These are phyloP conservation scores for Phytophthora vignae DNA, from an alignment of 352 stramenopile species.

Conservation along the genomic window DNA sequence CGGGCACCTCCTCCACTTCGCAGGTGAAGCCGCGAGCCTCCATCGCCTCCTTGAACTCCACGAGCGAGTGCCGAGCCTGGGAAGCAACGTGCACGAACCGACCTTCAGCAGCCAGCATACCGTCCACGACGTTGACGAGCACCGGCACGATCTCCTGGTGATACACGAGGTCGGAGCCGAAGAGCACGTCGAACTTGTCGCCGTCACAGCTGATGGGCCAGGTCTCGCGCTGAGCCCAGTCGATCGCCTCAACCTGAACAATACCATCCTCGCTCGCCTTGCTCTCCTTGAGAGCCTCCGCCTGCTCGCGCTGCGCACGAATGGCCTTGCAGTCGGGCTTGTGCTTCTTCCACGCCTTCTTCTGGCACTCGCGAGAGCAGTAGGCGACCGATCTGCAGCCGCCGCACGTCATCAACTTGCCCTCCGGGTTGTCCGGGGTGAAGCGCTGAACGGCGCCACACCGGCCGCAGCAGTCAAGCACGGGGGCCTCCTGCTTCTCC, in stretches of 20 bases:
- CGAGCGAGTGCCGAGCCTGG: constrained; percentile 79
- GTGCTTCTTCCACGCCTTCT: constrained; percentile 88
- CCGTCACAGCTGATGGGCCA: constrained; percentile 58
- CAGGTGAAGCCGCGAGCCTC: constrained; percentile 72
- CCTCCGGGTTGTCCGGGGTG: constrained; percentile 83
- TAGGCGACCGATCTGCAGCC: constrained; percentile 80
- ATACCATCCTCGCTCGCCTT: constrained; percentile 22
- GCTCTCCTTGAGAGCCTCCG: constrained; percentile 26
- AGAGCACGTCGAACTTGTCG: constrained; percentile 72
- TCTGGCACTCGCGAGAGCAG: constrained; percentile 88
- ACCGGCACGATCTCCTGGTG: constrained; percentile 84
- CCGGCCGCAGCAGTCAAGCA: constrained; percentile 62
- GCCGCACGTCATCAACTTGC: constrained; percentile 87
- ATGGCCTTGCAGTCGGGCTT: constrained; percentile 84
- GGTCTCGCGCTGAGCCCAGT: constrained; percentile 81
- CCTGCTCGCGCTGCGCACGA: constrained; percentile 48
- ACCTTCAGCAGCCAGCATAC: constrained; percentile 55
- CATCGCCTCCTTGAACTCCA: constrained; percentile 86
- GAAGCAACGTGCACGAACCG: constrained; percentile 87
- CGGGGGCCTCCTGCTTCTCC: constrained; percentile 36
- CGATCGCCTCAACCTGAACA: constrained; percentile 77
- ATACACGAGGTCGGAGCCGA: constrained; percentile 90
- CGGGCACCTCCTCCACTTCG: constrained; percentile 69
- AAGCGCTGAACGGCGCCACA: constrained; percentile 82
- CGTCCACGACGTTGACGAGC: constrained; percentile 83